Conservation (phyloP, 148 eudicot genomes). For the Diospyros kaki region DNA sequence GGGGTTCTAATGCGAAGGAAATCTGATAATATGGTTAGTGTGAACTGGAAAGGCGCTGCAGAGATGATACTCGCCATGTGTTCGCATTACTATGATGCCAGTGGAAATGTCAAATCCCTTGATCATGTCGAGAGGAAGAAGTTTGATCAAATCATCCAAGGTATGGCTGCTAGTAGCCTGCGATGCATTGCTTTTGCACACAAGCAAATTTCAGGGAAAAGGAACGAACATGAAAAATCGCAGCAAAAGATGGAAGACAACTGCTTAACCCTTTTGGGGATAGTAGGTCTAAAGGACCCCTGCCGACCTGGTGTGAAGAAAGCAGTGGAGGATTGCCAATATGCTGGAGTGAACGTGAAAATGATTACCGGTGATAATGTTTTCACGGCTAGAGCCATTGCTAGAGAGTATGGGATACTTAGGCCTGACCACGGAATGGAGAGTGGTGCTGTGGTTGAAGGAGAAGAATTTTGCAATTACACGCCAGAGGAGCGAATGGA, state of each 20-base stretch:
- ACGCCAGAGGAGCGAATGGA: conserved; percentile 13
- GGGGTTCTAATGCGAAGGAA: conserved; percentile 14
- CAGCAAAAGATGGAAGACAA: no score
- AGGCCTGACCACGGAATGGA: no score
- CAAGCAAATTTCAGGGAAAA: conserved; percentile 3
- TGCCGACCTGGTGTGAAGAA: neutral
- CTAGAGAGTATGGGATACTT: no score
- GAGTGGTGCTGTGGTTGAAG: no score
- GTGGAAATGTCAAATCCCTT: neutral
- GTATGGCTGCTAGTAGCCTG: conserved; percentile 22
- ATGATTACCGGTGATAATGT: no score
- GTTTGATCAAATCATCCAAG: conserved; percentile 5
- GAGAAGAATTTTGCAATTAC: neutral
- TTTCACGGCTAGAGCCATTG: no score
- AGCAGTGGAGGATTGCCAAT: no score
- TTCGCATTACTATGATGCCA: no score
- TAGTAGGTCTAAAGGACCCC: neutral
- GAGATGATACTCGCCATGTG: conserved; percentile 16
- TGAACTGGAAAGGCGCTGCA: conserved; percentile 22
- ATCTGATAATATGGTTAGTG: neutral
- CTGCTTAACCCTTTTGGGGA: no score
- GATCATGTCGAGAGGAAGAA: neutral
- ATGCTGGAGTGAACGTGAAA: no score
- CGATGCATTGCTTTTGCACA: conserved; percentile 24
- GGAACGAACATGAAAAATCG: neutral